These are phyloP conservation scores for Nakazawaea molendinolei DNA, from an alignment of 805 yeast genomes.

Conservation along the genomic window DNA sequence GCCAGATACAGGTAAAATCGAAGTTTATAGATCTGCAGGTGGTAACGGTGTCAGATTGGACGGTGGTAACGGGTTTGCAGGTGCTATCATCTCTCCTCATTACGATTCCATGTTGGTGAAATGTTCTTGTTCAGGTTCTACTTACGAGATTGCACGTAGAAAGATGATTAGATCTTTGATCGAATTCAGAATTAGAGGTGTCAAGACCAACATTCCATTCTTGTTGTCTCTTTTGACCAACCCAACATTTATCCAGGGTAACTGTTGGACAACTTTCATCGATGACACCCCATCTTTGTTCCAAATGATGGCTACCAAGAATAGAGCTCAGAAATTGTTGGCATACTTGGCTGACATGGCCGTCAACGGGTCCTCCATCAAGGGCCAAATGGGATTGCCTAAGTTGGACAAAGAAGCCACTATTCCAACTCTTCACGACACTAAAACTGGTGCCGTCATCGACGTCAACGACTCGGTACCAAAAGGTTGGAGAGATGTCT, in stretches of 20 bases:
- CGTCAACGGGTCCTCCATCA: conserved; percentile 93
- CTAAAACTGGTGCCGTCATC: conserved; percentile 48
- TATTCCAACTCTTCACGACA: conserved; percentile 66
- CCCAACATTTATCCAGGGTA: conserved; percentile 77
- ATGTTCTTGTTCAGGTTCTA: conserved; percentile 95
- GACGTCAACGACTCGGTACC: conserved; percentile 55
- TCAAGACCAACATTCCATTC: conserved; percentile 97
- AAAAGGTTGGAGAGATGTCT: conserved; percentile 88
- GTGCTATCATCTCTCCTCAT: conserved; percentile 93
- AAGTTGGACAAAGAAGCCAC: conserved; percentile 70
- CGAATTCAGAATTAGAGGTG: conserved; percentile 98
- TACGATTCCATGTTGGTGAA: conserved; percentile 98
- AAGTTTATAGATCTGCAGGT: conserved; percentile 96
- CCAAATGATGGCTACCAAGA: conserved; percentile 90
- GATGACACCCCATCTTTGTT: conserved; percentile 96
- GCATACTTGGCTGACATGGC: conserved; percentile 88
- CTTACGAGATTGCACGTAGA: conserved; percentile 93
- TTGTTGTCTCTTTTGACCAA: conserved; percentile 85
- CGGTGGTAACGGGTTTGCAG: conserved; percentile 98
- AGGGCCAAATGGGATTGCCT: conserved; percentile 93
- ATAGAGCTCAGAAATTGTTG: conserved; percentile 92
- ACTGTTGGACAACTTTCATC: conserved; percentile 97
- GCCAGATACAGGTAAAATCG: conserved; percentile 98
- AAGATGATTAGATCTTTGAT: conserved; percentile 96
- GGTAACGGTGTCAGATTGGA: conserved; percentile 99